A percentile compares a stretch with the other conserved stretches of the same genome.
phyloP scores from a whole-genome alignment of 164 flowering plant genomes.

The Amborella trichopoda region DNA sequence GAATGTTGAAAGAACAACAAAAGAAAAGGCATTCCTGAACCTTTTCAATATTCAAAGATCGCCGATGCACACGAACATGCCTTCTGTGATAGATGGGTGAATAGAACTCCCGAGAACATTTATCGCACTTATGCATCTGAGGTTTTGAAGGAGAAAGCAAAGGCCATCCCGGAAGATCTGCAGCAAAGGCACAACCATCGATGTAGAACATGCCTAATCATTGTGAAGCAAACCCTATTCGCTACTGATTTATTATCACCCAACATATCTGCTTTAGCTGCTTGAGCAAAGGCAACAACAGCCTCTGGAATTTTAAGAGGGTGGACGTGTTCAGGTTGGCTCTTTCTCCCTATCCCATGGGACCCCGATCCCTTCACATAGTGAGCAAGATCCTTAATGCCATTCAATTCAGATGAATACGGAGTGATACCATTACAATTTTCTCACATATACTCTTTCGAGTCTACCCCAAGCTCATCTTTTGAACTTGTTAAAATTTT shows the following conservation, averaged over 20 bases:
- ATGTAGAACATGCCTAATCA: neutral
- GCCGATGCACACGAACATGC: conserved; percentile 68
- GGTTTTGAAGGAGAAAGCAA: conserved; percentile 61
- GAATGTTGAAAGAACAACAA: too few relatives aligned
- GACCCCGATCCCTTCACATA: conserved; percentile 10
- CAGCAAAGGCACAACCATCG: neutral
- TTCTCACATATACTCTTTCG: conserved; percentile 10
- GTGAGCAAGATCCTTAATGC: conserved; percentile 14
- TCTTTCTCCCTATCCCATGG: conserved; percentile 20
- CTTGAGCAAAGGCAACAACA: conserved; percentile 23
- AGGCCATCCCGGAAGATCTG: conserved; percentile 83
- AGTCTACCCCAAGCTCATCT: conserved; percentile 8
- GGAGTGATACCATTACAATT: conserved; percentile 17
- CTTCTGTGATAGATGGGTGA: conserved; percentile 73
- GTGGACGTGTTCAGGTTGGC: conserved; percentile 24
- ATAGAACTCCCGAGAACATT: conserved; percentile 70
- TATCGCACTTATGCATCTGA: conserved; percentile 86
- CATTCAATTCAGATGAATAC: conserved; percentile 14
- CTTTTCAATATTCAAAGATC: conserved; percentile 59
- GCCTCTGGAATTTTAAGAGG: conserved; percentile 22
- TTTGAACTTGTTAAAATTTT: conserved; percentile 17
- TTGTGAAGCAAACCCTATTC: too few relatives aligned
- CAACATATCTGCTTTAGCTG: conserved; percentile 26
- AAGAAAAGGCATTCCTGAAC: too few relatives aligned
- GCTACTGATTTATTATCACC: conserved; percentile 18